phyloP scores from a whole-genome alignment of 768 basidiomycete genomes.

The Tricholoma bakamatsutake region DNA sequence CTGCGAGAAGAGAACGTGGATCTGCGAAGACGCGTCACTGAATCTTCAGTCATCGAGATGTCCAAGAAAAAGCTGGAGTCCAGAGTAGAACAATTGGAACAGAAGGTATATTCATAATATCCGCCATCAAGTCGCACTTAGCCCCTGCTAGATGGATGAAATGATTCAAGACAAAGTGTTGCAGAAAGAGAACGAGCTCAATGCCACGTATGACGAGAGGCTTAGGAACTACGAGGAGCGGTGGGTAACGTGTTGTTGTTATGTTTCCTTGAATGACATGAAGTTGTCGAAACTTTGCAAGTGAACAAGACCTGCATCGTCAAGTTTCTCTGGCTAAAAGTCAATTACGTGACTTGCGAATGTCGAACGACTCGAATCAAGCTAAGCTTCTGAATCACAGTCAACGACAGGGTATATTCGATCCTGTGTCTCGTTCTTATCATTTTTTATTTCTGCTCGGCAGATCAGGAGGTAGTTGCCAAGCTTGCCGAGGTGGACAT shows the following conservation, averaged over 20 bases:
- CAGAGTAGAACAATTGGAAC: slow-evolving; percentile 74
- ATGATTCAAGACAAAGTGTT: slow-evolving; percentile 83
- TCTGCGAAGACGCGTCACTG: slow-evolving; percentile 63
- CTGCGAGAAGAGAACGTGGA: slow-evolving; percentile 80
- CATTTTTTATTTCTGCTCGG: background rate
- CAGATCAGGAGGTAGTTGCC: slow-evolving; percentile 88
- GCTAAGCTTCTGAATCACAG: slow-evolving; percentile 89
- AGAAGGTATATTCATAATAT: slow-evolving; percentile 48
- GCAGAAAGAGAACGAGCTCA: slow-evolving; percentile 94
- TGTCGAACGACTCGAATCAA: slow-evolving; percentile 88
- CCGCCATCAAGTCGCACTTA: slow-evolving; percentile 4
- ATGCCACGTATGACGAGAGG: slow-evolving; percentile 95
- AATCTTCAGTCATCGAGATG: slow-evolving; percentile 56
- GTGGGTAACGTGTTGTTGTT: slow-evolving; percentile 34
- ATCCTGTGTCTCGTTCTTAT: background rate
- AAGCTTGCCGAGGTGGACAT: slow-evolving; percentile 93
- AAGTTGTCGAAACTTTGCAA: slow-evolving; percentile 21
- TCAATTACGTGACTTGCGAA: slow-evolving; percentile 85
- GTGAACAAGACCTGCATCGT: slow-evolving; percentile 91
- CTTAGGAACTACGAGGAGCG: slow-evolving; percentile 95
- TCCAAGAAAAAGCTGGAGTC: slow-evolving; percentile 72
- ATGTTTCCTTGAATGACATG: background rate
- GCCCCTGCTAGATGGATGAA: slow-evolving; percentile 77
- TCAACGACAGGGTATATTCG: slow-evolving; percentile 73
- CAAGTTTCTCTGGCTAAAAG: slow-evolving; percentile 84